Conservation (phyloP, 2,329 filamentous ascomycete species). For the Penicillium sp. region DNA sequence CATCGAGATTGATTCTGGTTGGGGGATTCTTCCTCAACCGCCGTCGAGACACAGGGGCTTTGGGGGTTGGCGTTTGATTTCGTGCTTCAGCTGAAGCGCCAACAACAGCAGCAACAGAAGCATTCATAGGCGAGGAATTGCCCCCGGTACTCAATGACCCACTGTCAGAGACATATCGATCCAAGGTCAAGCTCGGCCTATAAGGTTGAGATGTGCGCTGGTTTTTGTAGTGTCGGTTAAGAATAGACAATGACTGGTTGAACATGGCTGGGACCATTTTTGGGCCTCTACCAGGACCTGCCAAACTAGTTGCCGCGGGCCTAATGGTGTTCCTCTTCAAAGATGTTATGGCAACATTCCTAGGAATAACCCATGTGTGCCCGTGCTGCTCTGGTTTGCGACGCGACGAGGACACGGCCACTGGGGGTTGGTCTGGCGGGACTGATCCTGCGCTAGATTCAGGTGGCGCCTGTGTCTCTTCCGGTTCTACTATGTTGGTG, state of each 20-base stretch:
- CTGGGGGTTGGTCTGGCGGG: background rate
- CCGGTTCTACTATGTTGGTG: constrained; percentile 2
- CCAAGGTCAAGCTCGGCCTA: constrained; percentile 29
- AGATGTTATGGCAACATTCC: constrained; percentile 35
- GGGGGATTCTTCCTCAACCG: constrained; percentile 39
- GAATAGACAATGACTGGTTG: constrained; percentile 29
- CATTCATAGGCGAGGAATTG: constrained; percentile 1
- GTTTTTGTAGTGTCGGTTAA: constrained; percentile 30
- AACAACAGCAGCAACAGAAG: background rate
- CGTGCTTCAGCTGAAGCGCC: background rate
- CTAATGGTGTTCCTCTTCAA: constrained; percentile 33
- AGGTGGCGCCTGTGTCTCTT: constrained; percentile 1
- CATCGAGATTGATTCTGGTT: constrained; percentile 46
- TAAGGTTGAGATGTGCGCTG: constrained; percentile 12
- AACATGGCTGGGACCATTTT: constrained; percentile 24
- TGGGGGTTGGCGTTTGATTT: background rate
- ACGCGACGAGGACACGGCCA: background rate
- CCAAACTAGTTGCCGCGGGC: constrained; percentile 34
- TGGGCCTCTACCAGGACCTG: constrained; percentile 12
- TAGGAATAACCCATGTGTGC: constrained; percentile 33
- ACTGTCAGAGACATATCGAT: constrained; percentile 34
- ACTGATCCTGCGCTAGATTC: constrained; percentile 1
- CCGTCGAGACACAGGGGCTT: constrained; percentile 15
- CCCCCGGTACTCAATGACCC: background rate
- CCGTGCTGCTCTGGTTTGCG: constrained; percentile 19